These are phyloP conservation scores for Didymella arachidicola DNA, from an alignment of 2,329 filamentous ascomycete species.

Conservation along the genomic window DNA sequence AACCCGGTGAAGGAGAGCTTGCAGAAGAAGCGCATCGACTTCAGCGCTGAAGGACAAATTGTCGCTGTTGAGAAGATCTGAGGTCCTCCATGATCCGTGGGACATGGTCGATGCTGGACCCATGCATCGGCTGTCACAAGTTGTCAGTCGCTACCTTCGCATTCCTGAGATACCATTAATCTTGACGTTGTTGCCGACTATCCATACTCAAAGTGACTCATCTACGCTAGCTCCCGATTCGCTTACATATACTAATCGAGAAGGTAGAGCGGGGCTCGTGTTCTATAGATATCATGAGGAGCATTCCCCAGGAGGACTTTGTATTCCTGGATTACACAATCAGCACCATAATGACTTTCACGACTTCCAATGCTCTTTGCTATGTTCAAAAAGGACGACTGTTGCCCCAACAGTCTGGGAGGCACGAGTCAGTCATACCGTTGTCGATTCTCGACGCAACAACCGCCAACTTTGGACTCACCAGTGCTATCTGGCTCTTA, in stretches of 20 bases:
- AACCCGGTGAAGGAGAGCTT: constrained; percentile 1
- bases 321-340: no score
- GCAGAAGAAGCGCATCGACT: neutral
- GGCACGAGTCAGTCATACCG: neutral
- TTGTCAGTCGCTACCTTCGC: neutral
- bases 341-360: no score
- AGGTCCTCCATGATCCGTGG: neutral
- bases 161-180: neutral
- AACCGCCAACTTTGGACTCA: constrained; percentile 16
- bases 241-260: neutral
- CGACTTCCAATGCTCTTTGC: neutral
- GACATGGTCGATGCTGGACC: neutral
- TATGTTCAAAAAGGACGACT: neutral
- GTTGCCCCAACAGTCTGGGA: neutral
- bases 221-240: neutral
- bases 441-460: constrained; percentile 23
- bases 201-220: neutral
- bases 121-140: neutral
- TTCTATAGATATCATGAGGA: neutral
- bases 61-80: neutral
- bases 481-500: constrained; percentile 20
- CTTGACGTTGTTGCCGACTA: neutral
- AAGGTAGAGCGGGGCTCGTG: neutral
- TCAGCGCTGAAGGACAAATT: constrained; percentile 1
- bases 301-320: neutral